A percentile compares a stretch with the other conserved stretches of the same genome.
Evolutionary conservation across 257 asterid species (phyloP).

Genomic region (Galeopsis tetrahit): DNA sequence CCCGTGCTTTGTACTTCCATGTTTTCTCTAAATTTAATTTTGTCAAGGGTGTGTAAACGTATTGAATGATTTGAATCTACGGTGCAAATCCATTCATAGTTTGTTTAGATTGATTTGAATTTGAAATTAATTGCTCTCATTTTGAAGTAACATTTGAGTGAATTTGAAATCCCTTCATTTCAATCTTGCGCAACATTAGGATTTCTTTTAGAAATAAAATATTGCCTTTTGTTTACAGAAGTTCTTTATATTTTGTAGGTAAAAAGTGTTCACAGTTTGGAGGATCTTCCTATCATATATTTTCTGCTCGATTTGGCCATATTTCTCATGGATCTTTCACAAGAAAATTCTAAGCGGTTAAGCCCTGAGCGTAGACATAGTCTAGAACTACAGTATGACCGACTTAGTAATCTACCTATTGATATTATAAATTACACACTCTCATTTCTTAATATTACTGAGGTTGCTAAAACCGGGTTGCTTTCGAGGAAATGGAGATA

Average conservation of each 20-base stretch:
- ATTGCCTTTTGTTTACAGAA: constrained; percentile 13
- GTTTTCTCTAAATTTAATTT: background rate
- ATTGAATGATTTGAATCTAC: background rate
- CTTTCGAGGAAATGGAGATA: constrained; percentile 30
- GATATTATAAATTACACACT: constrained; percentile 27
- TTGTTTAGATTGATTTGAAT: background rate
- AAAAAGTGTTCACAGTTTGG: constrained; percentile 14
- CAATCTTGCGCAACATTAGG: background rate
- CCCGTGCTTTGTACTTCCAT: background rate
- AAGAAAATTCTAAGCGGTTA: background rate
- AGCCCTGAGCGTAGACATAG: background rate
- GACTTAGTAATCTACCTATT: constrained; percentile 29
- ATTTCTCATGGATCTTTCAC: constrained; percentile 2
- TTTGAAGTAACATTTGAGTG: background rate
- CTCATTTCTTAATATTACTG: constrained; percentile 28
- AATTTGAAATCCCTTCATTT: background rate
- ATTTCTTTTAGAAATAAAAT: background rate
- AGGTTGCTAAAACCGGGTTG: constrained; percentile 22
- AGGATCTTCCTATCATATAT: constrained; percentile 5
- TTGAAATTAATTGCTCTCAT: background rate
- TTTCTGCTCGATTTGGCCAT: constrained; percentile 20
- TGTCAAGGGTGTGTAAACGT: background rate
- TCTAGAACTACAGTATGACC: constrained; percentile 11
- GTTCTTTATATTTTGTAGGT: constrained; percentile 3
- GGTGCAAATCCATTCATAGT: background rate